A percentile compares a stretch with the other conserved stretches of the same genome.
Conservation (phyloP, 345 rosid species). For the Streptanthus diversifolius region DNA sequence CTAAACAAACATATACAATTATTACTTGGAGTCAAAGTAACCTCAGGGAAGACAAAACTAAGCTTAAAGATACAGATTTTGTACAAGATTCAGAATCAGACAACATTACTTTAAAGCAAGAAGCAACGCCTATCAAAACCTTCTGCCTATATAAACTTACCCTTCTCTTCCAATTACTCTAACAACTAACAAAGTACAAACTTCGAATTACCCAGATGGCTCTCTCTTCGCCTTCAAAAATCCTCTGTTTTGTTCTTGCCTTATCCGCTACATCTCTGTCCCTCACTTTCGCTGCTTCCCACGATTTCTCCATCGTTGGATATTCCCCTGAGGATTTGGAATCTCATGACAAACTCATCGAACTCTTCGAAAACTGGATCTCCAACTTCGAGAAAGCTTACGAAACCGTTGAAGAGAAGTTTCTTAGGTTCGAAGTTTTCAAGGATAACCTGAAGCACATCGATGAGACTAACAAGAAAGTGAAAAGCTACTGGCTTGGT, state of each 20-base stretch:
- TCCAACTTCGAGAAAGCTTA: slow-evolving; percentile 57
- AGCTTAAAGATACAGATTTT: slow-evolving; percentile 29
- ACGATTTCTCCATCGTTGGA: slow-evolving; percentile 66
- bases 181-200: slow-evolving; percentile 1
- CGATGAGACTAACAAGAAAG: slow-evolving; percentile 61
- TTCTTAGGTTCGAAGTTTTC: slow-evolving; percentile 61
- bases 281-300: slow-evolving; percentile 35
- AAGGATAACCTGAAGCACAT: slow-evolving; percentile 70
- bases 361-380: slow-evolving; percentile 73
- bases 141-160: slow-evolving; percentile 26
- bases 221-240: slow-evolving; percentile 29
- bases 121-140: not conserved
- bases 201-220: slow-evolving; percentile 34
- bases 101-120: slow-evolving; percentile 34
- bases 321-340: slow-evolving; percentile 55
- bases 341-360: slow-evolving; percentile 53
- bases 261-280: slow-evolving; percentile 32
- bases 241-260: slow-evolving; percentile 33
- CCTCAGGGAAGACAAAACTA: slow-evolving; percentile 17
- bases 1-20: slow-evolving; percentile 1
- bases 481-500: slow-evolving; percentile 66
- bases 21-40: slow-evolving; percentile 32
- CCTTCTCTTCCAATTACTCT: slow-evolving; percentile 1
- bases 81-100: slow-evolving; percentile 20
- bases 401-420: slow-evolving; percentile 58